Base-by-base conservation (phyloP, 768 basidiomycete species). In the Dacryopinax spathularia region DNA sequence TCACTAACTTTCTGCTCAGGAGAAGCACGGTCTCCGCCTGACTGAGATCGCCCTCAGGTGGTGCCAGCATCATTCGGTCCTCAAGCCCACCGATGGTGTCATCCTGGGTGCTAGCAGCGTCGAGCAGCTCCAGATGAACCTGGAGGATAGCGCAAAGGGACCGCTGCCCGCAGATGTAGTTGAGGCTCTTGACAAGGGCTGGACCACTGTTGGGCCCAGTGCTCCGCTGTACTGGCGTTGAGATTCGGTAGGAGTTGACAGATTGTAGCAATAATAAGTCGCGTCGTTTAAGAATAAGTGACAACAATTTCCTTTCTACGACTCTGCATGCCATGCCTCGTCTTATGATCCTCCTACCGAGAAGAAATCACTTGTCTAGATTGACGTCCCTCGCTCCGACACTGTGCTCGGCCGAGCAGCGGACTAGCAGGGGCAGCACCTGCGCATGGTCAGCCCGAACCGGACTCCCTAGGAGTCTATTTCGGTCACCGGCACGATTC, bases 131-230 rank as follows among this genome's bases (percentile, higher is more conserved):
- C 33, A 64, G 61, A 39, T 33, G 61, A 41, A 62, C 18, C 20
- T 6, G 10, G 5, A 25, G 34, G 35, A 62, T 29, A 60, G 34
- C 25, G 63, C 31, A 62, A 66, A 67, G 33, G 66, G 66, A 25
- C 66, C 66, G 12, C 60, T 67, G 13, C 64, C 66, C 12, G 36
- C 56, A 31, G 65, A 65, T 20, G 65, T 67, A 1, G 25, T 67
- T 12, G 65, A 62, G 22, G 66, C 60, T 2, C 59, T 67, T 10
- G 65, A 67, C 43, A 56, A 66, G 16, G 66, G 62, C 18, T 67
- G 66, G 66, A 56, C 25, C 5, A 13, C 25, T 29, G 48, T 56
- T 13, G 48, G 48, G 13, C 48, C 48, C 48, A 56, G 48, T 29
- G 48, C 48, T 29, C 48, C 48, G 25, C 25, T 56, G 48, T 56